Conservation (phyloP, 129 eudicot species). For the Saposhnikovia divaricata region DNA sequence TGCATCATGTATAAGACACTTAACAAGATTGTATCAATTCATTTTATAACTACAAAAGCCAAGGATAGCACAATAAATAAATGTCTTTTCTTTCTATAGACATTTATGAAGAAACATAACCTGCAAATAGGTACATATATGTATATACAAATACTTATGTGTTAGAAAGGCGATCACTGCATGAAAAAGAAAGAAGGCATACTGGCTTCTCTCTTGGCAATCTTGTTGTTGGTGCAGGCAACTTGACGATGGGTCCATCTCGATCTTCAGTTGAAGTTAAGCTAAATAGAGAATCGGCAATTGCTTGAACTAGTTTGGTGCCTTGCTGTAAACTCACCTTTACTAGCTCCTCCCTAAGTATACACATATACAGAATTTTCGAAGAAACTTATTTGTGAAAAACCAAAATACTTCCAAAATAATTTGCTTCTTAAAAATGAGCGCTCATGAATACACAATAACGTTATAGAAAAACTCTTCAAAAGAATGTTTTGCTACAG, state of each 20-base stretch:
- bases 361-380: not conserved
- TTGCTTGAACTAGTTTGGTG: conserved; percentile 68
- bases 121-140: too few species aligned
- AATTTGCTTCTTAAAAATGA: not conserved
- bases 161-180: not conserved
- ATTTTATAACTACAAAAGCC: not conserved
- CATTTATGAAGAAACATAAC: not conserved
- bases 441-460: not conserved
- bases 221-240: conserved; percentile 73
- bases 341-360: conserved; percentile 63
- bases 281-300: conserved; percentile 77
- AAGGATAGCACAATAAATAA: not conserved
- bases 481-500: not conserved
- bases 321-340: conserved; percentile 50
- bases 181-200: conserved; percentile 9
- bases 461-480: not conserved
- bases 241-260: conserved; percentile 67
- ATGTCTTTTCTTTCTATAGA: not conserved
- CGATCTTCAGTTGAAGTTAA: conserved; percentile 68
- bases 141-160: not conserved
- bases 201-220: conserved; percentile 94
- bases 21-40: not conserved
- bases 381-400: not conserved
- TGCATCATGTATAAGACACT: not conserved
- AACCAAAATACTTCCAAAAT: not conserved